Evolutionary conservation across 495 filamentous ascomycete species (phyloP).

Genomic region (Neurospora tetrasperma): DNA sequence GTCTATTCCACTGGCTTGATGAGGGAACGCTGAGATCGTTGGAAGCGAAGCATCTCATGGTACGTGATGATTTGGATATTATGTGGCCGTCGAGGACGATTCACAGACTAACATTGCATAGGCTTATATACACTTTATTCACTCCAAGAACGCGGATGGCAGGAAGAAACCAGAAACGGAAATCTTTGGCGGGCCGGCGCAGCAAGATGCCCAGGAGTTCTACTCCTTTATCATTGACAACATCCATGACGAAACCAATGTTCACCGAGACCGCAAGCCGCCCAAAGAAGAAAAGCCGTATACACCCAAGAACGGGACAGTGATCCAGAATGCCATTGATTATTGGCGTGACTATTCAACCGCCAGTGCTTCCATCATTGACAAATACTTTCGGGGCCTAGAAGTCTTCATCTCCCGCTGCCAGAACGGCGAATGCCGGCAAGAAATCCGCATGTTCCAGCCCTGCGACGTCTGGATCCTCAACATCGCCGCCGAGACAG

Average conservation of each 20-base stretch:
- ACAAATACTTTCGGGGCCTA: conserved; percentile 29
- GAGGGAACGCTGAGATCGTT: conserved; percentile 51
- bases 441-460: conserved; percentile 15
- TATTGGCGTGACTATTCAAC: conserved; percentile 20
- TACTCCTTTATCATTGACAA: conserved; percentile 29
- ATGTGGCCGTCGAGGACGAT: background rate
- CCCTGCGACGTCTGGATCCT: conserved; percentile 15
- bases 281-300: conserved; percentile 11
- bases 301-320: conserved; percentile 12
- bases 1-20: conserved; percentile 56
- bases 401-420: conserved; percentile 21
- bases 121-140: conserved; percentile 29
- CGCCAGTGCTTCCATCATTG: conserved; percentile 20
- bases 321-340: conserved; percentile 15
- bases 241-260: conserved; percentile 33
- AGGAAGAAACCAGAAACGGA: conserved; percentile 2
- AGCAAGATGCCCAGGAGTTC: conserved; percentile 38
- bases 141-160: conserved; percentile 12
- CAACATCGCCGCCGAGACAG: conserved; percentile 6
- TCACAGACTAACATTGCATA: conserved; percentile 21
- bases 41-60: conserved; percentile 53
- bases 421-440: conserved; percentile 13
- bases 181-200: conserved; percentile 26
- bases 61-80: conserved; percentile 21
- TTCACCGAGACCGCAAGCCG: conserved; percentile 14